Base-by-base conservation (phyloP, 2,329 filamentous ascomycete species). In the Neofusicoccum laricinum region DNA sequence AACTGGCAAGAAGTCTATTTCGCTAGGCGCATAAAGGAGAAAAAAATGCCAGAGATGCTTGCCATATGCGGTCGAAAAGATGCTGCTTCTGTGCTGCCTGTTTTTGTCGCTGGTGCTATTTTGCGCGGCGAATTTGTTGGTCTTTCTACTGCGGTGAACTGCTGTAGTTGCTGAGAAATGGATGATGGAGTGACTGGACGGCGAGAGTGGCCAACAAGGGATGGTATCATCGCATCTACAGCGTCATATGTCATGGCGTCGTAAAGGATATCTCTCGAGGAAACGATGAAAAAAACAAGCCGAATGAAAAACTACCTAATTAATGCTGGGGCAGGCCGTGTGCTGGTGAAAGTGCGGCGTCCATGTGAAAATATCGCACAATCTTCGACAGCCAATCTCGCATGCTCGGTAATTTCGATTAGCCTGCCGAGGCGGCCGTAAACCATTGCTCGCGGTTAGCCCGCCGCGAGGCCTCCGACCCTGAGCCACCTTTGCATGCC, bases 231-330 rank as follows among this genome's bases (percentile, higher is more conserved):
- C 57, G 69, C 69, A 69, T 72, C 71, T 72, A 71, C 69, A 74
- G 69, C 72, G 71, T 77, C 75, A 75, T 76, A 69, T 75, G 68
- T 77, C 75, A 72, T 72, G 71, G 69, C 69, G 67, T 72, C 71
- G 67, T 72, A 58, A 71, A 68, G 66, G 63, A 59, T 58, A 58
- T 55, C 61, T 64, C 61, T 64, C 61, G 43, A 64, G 49, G 46
- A 57, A 64, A 46, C 51, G 50, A 53, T 15, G 30, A 25, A 36
- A 57, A 50, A 57, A 55, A 63, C 45, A 46, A 40, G 61, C 40
- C 49, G 12, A 48, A 64, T 64, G 21, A 57, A 57, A 30, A 45
- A 34, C 49, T 48, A 64, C 40, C 50, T 57, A 63, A 71, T 36
- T 63, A 36, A 59, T 48, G 55, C 53, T 63, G 58, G 34, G 49